Base-by-base conservation (phyloP, 768 basidiomycete species). In the Boletales sp. region DNA sequence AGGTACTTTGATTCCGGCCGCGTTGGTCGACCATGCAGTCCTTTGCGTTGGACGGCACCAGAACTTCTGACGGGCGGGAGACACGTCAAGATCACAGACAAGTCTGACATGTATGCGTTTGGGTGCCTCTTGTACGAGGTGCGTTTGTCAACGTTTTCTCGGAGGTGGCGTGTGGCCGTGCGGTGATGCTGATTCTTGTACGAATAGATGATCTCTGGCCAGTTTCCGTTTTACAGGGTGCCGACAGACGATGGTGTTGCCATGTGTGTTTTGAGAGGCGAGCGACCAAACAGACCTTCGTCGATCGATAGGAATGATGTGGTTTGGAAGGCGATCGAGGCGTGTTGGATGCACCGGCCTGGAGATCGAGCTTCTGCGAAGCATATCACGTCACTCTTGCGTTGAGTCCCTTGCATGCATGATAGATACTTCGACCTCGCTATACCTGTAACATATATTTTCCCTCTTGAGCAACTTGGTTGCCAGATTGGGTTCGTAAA, bases 61-160 rank as follows among this genome's bases (percentile, higher is more conserved):
- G 65, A 67, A 34, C 17, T 67, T 15, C 39, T 63, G 7, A 0
- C 21, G 21, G 5, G 21, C 3, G 21, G 35, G 1, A 57, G 14
- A 4, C 4, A 58, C 14, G 33, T 6, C 46, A 59, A 53, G 38
- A 32, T 44, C 41, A 39, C 57, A 0, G 53, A 44, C 36, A 52
- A 50, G 48, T 55, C 56, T 1, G 65, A 65, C 34, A 51, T 67
- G 37, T 65, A 58, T 36, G 50, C 65, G 18, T 59, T 69, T 28
- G 67, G 65, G 8, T 62, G 60, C 38, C 57, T 65, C 32, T 39
- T 66, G 15, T 66, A 68, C 33, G 62, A 69, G 62, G 67, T 67
- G 37, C 46, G 52, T 17, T 39, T 8, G 19, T n/a, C 21, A 10
- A 25, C 17, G 31, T 38, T 2, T 9, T 39, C 39, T 7, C 2